These are phyloP conservation scores for Phymatotrichopsis omnivora DNA, from an alignment of 2,329 filamentous ascomycete species.

Conservation along the genomic window DNA sequence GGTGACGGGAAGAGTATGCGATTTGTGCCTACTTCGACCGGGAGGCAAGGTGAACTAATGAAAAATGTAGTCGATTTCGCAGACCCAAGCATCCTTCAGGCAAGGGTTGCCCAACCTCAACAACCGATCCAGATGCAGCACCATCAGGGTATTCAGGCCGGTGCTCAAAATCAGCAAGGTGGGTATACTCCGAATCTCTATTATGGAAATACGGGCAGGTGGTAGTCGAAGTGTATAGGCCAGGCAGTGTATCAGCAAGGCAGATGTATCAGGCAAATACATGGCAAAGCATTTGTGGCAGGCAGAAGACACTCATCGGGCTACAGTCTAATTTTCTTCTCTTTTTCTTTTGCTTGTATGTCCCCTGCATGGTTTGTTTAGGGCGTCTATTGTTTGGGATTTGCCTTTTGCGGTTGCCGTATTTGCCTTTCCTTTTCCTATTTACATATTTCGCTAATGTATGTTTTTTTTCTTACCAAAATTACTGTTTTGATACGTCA, in stretches of 20 bases:
- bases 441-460: too few species aligned
- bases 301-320: too few species aligned
- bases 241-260: neutral
- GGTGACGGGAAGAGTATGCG: slow-evolving; percentile 32
- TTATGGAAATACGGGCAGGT: slow-evolving; percentile 53
- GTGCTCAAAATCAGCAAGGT: slow-evolving; percentile 32
- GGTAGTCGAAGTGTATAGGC: slow-evolving; percentile 48
- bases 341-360: too few species aligned
- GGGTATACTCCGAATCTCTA: slow-evolving; percentile 86
- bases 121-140: slow-evolving; percentile 68
- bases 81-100: slow-evolving; percentile 99
- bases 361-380: too few species aligned
- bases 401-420: too few species aligned
- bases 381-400: too few species aligned
- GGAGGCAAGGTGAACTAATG: slow-evolving; percentile 40
- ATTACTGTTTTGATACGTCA: too few species aligned
- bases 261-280: neutral
- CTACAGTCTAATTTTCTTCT: too few species aligned
- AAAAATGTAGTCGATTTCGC: slow-evolving; percentile 86
- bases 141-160: slow-evolving; percentile 55
- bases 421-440: too few species aligned
- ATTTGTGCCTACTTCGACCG: slow-evolving; percentile 62
- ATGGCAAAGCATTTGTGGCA: too few species aligned
- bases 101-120: slow-evolving; percentile 44
- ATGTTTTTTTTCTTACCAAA: too few species aligned